These are phyloP conservation scores for Phoenix roebelenii DNA, from an alignment of 176 grass and related monocot genomes.

Conservation along the genomic window DNA sequence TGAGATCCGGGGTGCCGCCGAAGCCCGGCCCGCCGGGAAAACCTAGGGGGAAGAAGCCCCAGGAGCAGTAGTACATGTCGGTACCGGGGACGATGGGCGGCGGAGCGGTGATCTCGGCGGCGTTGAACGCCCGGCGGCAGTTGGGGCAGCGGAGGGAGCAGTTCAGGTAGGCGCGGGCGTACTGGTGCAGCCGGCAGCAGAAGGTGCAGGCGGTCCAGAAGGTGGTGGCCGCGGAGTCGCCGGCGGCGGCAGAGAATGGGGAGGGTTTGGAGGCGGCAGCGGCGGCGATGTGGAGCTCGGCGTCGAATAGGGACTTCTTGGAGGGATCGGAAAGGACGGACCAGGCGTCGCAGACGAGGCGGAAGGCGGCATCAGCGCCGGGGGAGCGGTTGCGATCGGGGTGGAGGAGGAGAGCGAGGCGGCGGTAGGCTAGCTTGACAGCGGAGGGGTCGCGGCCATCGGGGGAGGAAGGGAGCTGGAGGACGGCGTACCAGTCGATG, in stretches of 20 bases:
- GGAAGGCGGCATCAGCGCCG: conserved; percentile 32
- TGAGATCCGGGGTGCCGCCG: conserved; percentile 17
- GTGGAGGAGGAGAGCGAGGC: conserved; percentile 50
- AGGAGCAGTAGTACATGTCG: conserved; percentile 93
- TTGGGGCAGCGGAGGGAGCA: conserved; percentile 71
- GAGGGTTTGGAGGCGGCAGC: conserved; percentile 1
- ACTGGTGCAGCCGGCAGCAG: conserved; percentile 77
- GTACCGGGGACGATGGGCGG: conserved; percentile 76
- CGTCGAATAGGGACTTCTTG: conserved; percentile 13
- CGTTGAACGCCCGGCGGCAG: conserved; percentile 55
- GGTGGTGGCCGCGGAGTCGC: background rate
- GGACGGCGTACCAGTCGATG: conserved; percentile 47
- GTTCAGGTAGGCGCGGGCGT: conserved; percentile 34
- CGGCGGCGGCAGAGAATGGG: background rate
- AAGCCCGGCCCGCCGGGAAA: conserved; percentile 31
- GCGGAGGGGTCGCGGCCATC: conserved; percentile 14
- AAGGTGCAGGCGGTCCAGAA: conserved; percentile 90
- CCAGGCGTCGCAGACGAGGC: conserved; percentile 42
- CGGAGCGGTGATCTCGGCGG: conserved; percentile 36
- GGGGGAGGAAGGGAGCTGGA: conserved; percentile 31
- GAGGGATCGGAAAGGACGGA: conserved; percentile 35
- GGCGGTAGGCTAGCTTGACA: conserved; percentile 39
- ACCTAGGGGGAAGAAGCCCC: conserved; percentile 94
- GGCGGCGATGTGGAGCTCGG: conserved; percentile 9
- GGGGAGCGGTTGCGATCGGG: conserved; percentile 22